These are phyloP conservation scores for Pisolithus microcarpus DNA, from an alignment of 768 basidiomycete genomes.

Conservation along the genomic window DNA sequence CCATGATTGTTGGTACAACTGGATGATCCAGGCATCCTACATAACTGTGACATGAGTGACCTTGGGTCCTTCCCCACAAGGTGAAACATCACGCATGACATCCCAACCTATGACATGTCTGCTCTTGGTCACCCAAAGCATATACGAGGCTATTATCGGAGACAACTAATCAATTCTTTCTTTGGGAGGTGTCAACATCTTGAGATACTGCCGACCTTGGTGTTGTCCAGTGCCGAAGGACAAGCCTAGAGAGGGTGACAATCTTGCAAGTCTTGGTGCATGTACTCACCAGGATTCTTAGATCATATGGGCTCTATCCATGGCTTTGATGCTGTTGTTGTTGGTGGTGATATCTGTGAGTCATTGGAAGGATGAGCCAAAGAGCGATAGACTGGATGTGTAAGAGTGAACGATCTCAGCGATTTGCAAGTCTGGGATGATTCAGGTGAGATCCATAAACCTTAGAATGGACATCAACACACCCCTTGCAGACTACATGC, in stretches of 20 bases:
- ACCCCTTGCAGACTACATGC: conserved; percentile 48
- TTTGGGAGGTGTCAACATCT: conserved; percentile 56
- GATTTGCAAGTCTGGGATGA: conserved; percentile 50
- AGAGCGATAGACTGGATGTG: conserved; percentile 60
- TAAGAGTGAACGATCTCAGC: conserved; percentile 52
- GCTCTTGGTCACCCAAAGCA: conserved; percentile 68
- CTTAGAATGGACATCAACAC: conserved; percentile 22
- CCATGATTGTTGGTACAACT: conserved; percentile 9
- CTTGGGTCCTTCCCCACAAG: conserved; percentile 63
- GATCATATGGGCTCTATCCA: conserved; percentile 54
- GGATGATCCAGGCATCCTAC: conserved; percentile 1
- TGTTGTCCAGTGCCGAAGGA: too few relatives aligned
- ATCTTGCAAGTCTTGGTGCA: conserved; percentile 43
- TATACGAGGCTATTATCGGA: conserved; percentile 69
- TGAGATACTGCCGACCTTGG: conserved; percentile 50
- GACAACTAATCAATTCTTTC: conserved; percentile 74
- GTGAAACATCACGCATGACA: conserved; percentile 49
- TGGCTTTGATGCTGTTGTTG: conserved; percentile 48
- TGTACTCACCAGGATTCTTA: conserved; percentile 57
- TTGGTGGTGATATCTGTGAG: conserved; percentile 57
- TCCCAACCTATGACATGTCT: conserved; percentile 76
- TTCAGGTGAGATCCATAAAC: neutral
- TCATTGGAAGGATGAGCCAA: conserved; percentile 62
- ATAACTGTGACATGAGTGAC: conserved; percentile 11
- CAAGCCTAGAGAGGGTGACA: conserved; percentile 8